Conservation (phyloP, 2,329 filamentous ascomycete species). For the Talaromyces sp. region DNA sequence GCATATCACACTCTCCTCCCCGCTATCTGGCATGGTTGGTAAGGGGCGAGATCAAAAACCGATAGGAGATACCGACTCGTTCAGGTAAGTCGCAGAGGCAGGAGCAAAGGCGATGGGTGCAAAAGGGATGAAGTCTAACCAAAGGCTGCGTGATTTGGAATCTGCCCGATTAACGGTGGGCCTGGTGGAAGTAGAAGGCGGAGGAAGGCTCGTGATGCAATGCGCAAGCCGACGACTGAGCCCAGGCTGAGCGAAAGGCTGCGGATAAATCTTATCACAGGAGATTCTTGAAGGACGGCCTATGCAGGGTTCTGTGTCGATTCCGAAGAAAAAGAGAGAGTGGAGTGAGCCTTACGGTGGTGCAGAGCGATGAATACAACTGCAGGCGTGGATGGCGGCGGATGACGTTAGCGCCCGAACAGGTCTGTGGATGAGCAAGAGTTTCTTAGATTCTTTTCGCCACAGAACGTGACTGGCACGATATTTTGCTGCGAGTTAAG, state of each 20-base stretch:
- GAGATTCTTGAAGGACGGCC: no score
- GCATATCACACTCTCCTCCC: constrained; percentile 72
- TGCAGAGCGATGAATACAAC: neutral
- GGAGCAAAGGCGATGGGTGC: neutral
- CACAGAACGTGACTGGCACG: constrained; percentile 1
- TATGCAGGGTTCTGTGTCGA: no score
- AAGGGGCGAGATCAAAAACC: neutral
- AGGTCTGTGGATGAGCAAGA: neutral
- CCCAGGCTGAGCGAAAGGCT: no score
- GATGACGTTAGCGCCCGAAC: constrained; percentile 16
- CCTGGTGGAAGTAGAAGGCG: neutral
- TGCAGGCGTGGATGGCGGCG: constrained; percentile 6
- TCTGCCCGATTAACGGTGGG: neutral
- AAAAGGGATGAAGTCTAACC: neutral
- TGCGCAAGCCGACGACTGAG: neutral
- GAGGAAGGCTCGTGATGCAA: neutral
- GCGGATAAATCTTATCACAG: no score
- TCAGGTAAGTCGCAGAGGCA: no score
- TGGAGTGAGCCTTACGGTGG: neutral
- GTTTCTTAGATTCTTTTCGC: neutral
- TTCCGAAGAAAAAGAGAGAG: neutral
- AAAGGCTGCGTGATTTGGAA: neutral
- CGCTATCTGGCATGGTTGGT: constrained; percentile 29
- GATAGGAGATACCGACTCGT: neutral
- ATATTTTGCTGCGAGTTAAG: no score